These are phyloP conservation scores for Salvia miltiorrhiza DNA, from an alignment of 257 asterid species.

Conservation along the genomic window DNA sequence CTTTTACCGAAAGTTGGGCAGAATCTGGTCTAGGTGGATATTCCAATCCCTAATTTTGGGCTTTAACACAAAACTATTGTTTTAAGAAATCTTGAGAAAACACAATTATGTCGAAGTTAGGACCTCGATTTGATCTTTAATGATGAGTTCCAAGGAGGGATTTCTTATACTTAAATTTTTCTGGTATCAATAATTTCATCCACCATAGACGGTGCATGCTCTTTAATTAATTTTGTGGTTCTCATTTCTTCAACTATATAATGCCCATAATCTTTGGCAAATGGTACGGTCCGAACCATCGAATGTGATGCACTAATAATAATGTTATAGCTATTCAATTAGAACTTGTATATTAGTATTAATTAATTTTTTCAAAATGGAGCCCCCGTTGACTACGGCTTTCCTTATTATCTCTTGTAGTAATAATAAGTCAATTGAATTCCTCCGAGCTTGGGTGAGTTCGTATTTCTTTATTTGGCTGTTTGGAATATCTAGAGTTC, in stretches of 20 bases:
- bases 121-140: constrained; percentile 16
- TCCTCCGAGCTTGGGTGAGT: too few relatives aligned
- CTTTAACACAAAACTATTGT: neutral
- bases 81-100: neutral
- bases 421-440: neutral
- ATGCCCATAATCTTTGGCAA: constrained; percentile 23
- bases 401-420: too few relatives aligned
- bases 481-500: neutral
- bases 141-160: constrained; percentile 16
- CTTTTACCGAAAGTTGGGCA: neutral
- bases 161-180: neutral
- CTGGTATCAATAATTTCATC: constrained; percentile 22
- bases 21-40: neutral
- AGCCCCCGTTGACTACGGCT: constrained; percentile 11
- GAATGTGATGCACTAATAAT: constrained; percentile 33
- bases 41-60: neutral
- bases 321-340: neutral
- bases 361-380: neutral
- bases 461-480: neutral
- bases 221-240: constrained; percentile 5
- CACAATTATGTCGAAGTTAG: constrained; percentile 20
- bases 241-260: neutral
- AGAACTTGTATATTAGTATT: neutral
- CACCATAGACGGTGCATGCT: constrained; percentile 39
- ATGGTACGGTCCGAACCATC: constrained; percentile 35